These are phyloP conservation scores for Suillus lakei DNA, from an alignment of 768 basidiomycete species.

Conservation along the genomic window DNA sequence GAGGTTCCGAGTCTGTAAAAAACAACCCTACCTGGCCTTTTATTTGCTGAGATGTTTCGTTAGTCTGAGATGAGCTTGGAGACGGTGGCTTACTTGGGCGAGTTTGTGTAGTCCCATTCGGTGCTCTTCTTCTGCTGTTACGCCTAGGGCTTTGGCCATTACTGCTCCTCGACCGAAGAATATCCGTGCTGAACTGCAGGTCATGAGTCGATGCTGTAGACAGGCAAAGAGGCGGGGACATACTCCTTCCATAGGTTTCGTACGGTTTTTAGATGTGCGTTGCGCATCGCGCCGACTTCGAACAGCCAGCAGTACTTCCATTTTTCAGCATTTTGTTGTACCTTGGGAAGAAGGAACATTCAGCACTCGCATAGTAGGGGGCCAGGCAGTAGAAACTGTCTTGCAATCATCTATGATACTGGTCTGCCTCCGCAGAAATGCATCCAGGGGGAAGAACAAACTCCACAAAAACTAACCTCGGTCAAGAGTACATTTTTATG, in stretches of 20 bases:
- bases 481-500: slow-evolving; percentile 85
- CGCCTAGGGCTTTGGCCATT: slow-evolving; percentile 95
- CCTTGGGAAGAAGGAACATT: slow-evolving; percentile 43
- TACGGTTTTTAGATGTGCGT: slow-evolving; percentile 92
- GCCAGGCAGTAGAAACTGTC: neutral
- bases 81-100: slow-evolving; percentile 59
- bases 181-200: slow-evolving; percentile 78
- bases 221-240: slow-evolving; percentile 30
- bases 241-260: slow-evolving; percentile 93
- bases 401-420: neutral
- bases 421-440: neutral
- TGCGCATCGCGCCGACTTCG: slow-evolving; percentile 94
- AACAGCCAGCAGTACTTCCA: slow-evolving; percentile 97
- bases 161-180: slow-evolving; percentile 88
- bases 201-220: neutral
- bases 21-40: slow-evolving; percentile 94
- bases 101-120: slow-evolving; percentile 77
- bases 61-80: neutral
- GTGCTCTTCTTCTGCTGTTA: slow-evolving; percentile 86
- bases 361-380: slow-evolving; percentile 5
- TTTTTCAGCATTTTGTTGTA: slow-evolving; percentile 84
- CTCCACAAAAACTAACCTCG: slow-evolving; percentile 54
- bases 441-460: neutral
- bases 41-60: slow-evolving; percentile 64
- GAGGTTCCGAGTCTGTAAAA: slow-evolving; percentile 89